Evolutionary conservation across 208 protist genomes (phyloP), one percentile per base, ranked within the genome.

Genomic region (Crithidia fasciculata): DNA sequence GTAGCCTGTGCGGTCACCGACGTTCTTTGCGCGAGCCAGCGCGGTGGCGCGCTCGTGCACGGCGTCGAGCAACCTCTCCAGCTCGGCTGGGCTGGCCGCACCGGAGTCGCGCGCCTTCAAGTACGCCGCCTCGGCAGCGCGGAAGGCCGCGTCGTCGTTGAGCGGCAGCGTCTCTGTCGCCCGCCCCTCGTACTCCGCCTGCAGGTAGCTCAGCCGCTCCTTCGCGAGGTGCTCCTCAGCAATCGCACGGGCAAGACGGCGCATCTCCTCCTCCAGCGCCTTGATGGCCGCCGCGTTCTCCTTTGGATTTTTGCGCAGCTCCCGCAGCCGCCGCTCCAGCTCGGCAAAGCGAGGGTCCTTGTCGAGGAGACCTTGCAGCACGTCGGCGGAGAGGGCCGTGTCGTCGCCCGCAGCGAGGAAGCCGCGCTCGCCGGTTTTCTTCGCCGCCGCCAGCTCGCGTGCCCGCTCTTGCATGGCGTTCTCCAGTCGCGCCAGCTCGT

Each of bases 391-490:
- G 10, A 61, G 39, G 16, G 39, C 15, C 8, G n/a, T 52, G 59
- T 39, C 41, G 59, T 7, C 41, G 13, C 4, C 39, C 16, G n/a
- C 43, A 37, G 8, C 41, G 4, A 64, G 59, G 15, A 64, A 64
- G 41, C 41, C 59, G 41, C 59, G 59, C 59, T 64, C 59, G n/a
- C 15, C 18, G 4, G 41, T 18, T n/a, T 52, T 64, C 43, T 64
- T 64, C 41, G 41, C 3, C 39, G 39, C 43, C 1, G 87, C 87
- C 41, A 92, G 72, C 71, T 85, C 81, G 16, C 60, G 63, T 5
- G 79, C 87, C 16, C 82, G 87, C 15, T 77, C 74, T 63, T 90
- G 84, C 52, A 93, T 69, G n/a, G 78, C 82, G 12, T 78, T 75
- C 75, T 88, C 87, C 12, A 88, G 75, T 19, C 76, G 65, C 64